These are phyloP conservation scores for Russula abietina DNA, from an alignment of 768 basidiomycete genomes.

Conservation along the genomic window DNA sequence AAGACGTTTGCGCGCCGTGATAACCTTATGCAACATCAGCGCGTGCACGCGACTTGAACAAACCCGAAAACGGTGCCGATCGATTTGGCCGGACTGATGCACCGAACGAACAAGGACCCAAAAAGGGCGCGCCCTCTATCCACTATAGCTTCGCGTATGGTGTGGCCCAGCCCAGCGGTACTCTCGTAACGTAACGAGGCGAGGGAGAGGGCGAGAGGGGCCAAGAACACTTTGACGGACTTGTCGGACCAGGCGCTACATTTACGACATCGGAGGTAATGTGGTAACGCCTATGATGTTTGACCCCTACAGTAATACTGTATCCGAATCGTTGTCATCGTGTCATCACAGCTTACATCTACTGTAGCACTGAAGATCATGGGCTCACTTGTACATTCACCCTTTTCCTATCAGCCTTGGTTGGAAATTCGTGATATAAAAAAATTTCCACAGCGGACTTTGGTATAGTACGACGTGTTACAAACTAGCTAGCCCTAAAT, in stretches of 20 bases:
- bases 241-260: background rate
- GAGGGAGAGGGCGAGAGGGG: background rate
- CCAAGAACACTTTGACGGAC: background rate
- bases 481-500: background rate
- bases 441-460: background rate
- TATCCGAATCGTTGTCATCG: background rate
- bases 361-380: background rate
- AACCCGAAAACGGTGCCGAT: background rate
- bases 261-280: background rate
- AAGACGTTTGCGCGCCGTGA: constrained; percentile 71
- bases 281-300: background rate
- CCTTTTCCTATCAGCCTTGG: no score
- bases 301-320: background rate
- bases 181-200: background rate
- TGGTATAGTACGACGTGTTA: background rate
- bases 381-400: background rate
- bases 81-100: background rate
- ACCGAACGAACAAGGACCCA: background rate
- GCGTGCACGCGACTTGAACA: constrained; percentile 41
- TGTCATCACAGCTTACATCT: background rate
- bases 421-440: background rate
- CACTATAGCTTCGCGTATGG: background rate
- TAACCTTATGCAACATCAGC: constrained; percentile 70
- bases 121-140: background rate
- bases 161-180: background rate